A percentile compares a stretch with the other conserved stretches of the same genome.
Evolutionary conservation across 1,284 basidiomycete genomes (phyloP).

Genomic region (Pisolithus thermaeus): DNA sequence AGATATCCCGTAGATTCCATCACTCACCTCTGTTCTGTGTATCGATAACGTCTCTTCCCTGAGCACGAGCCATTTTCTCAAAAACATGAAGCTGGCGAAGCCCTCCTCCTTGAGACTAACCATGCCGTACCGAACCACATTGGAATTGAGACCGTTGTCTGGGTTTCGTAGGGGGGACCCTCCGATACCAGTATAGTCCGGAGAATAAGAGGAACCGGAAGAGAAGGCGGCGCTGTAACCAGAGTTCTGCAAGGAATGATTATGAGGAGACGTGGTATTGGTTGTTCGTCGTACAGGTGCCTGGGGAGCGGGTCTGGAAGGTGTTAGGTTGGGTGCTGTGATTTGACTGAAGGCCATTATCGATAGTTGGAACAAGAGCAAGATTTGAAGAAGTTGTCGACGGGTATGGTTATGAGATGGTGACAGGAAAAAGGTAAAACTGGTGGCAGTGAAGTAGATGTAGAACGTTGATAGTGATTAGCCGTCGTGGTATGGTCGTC

Average conservation of each 20-base stretch:
- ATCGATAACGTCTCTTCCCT: conserved; percentile 78
- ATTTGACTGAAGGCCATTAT: conserved; percentile 46
- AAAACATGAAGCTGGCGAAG: conserved; percentile 89
- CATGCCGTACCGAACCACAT: conserved; percentile 59
- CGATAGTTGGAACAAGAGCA: conserved; percentile 10
- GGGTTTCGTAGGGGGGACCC: conserved; percentile 63
- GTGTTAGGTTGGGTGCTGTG: conserved; percentile 44
- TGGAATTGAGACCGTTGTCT: conserved; percentile 32
- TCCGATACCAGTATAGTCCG: conserved; percentile 68
- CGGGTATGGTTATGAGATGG: background rate
- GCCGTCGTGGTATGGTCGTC: background rate
- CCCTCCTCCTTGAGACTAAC: conserved; percentile 89
- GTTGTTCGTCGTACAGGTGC: conserved; percentile 48
- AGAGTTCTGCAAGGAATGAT: conserved; percentile 39
- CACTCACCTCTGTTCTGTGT: conserved; percentile 87
- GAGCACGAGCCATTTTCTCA: conserved; percentile 86
- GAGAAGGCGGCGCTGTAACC: conserved; percentile 59
- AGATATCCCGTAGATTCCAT: background rate
- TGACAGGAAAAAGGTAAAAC: background rate
- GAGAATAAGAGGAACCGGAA: conserved; percentile 52
- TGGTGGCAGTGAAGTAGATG: background rate
- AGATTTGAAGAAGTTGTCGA: conserved; percentile 9
- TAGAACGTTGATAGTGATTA: background rate
- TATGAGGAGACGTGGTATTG: conserved; percentile 32
- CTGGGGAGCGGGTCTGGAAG: conserved; percentile 60